Evolutionary conservation across 2,329 filamentous ascomycete species (phyloP).

Genomic region (Neonectria neomacrospora): DNA sequence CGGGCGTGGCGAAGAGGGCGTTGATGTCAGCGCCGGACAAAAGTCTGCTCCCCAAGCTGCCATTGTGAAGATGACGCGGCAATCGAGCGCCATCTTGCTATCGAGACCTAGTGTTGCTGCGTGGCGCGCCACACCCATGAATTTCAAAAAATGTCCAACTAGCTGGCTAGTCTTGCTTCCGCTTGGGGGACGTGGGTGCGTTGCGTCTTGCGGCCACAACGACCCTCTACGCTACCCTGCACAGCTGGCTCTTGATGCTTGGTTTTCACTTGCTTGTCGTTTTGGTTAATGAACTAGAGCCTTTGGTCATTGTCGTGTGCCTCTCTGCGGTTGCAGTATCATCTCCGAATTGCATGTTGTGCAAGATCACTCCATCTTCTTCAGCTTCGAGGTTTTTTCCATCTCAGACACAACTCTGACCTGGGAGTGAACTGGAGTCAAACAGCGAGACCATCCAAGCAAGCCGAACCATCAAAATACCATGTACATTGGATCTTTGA

Average conservation of each 20-base stretch:
- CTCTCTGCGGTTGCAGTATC: not conserved
- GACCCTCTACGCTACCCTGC: not conserved
- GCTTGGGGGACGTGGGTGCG: not conserved
- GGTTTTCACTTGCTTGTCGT: not conserved
- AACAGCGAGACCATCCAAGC: not conserved
- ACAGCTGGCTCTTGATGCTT: not conserved
- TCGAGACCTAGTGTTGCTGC: not conserved
- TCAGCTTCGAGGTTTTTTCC: not conserved
- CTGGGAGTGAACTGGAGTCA: not conserved
- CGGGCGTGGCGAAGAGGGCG: constrained; percentile 4
- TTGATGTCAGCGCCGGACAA: not conserved
- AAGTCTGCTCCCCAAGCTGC: not conserved
- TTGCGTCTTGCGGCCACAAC: not conserved
- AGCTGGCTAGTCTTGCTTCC: not conserved
- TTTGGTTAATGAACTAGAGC: not conserved
- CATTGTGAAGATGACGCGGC: not conserved
- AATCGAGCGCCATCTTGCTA: not conserved
- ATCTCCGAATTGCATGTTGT: not conserved
- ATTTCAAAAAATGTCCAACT: not conserved
- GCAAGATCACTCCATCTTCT: not conserved
- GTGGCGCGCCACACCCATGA: not conserved
- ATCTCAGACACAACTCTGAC: not conserved
- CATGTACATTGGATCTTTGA: no score
- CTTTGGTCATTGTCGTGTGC: not conserved
- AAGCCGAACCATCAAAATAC: not conserved